phyloP scores from a whole-genome alignment of 768 basidiomycete species.

The Trametes punicea region DNA sequence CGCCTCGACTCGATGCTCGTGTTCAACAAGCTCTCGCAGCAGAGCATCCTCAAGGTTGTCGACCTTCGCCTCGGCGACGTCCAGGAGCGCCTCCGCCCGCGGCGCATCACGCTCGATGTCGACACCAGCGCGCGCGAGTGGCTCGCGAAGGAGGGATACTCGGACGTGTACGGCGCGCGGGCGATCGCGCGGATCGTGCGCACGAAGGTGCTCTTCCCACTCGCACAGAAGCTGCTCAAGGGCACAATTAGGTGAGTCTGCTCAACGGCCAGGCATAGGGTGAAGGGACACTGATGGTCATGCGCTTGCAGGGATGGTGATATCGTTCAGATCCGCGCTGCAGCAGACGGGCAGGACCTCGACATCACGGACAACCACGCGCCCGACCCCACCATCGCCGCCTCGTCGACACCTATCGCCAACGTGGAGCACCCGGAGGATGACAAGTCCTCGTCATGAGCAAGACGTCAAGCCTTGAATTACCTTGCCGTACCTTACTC shows the following conservation, averaged over 20 bases:
- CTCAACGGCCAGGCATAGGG: not conserved
- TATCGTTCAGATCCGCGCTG: slow-evolving; percentile 34
- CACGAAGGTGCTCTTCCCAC: slow-evolving; percentile 75
- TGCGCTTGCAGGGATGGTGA: slow-evolving; percentile 44
- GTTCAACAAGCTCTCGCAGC: slow-evolving; percentile 83
- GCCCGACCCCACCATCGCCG: slow-evolving; percentile 27
- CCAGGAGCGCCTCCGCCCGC: slow-evolving; percentile 54
- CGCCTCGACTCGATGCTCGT: slow-evolving; percentile 84
- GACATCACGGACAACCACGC: slow-evolving; percentile 38
- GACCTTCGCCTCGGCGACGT: slow-evolving; percentile 74
- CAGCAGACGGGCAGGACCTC: slow-evolving; percentile 33
- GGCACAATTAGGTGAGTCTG: slow-evolving; percentile 68
- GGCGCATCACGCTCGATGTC: slow-evolving; percentile 71
- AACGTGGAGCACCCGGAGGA: not conserved
- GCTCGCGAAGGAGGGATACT: slow-evolving; percentile 78
- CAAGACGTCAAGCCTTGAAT: not conserved
- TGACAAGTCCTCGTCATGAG: not conserved
- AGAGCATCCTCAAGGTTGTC: slow-evolving; percentile 77
- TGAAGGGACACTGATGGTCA: not conserved
- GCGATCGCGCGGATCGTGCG: slow-evolving; percentile 86
- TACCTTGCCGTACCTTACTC: not conserved
- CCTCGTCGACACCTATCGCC: slow-evolving; percentile 9
- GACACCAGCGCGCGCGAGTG: slow-evolving; percentile 57
- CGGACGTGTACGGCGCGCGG: slow-evolving; percentile 81
- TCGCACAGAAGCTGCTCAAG: slow-evolving; percentile 75